Evolutionary conservation across 2,329 filamentous ascomycete species (phyloP).

Genomic region (Neopestalotiopsis sp.): DNA sequence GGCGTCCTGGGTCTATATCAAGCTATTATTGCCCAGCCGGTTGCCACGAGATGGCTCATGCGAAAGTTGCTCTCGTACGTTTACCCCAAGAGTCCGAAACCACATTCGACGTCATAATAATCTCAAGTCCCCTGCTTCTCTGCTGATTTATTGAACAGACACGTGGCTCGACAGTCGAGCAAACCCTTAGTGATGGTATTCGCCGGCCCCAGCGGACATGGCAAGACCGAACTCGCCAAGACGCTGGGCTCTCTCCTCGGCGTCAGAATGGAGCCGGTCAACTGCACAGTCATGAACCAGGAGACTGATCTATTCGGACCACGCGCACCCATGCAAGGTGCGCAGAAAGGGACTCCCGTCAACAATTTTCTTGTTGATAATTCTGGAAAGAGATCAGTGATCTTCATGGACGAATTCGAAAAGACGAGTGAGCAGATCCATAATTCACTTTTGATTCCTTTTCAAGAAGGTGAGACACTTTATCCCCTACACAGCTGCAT

Average conservation of each 20-base stretch:
- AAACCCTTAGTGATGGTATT: slow-evolving; percentile 47
- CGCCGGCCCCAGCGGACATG: slow-evolving; percentile 52
- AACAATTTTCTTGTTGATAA: slow-evolving; percentile 53
- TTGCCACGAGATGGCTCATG: slow-evolving; percentile 23
- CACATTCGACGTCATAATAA: slow-evolving; percentile 8
- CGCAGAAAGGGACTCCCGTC: slow-evolving; percentile 44
- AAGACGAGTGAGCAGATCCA: slow-evolving; percentile 48
- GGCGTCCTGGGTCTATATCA: slow-evolving; percentile 25
- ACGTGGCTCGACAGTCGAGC: slow-evolving; percentile 34
- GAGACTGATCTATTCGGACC: slow-evolving; percentile 51
- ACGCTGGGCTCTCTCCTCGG: slow-evolving; percentile 46
- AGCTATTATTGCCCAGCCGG: slow-evolving; percentile 26
- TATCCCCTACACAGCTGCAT: background rate
- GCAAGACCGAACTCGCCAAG: slow-evolving; percentile 54
- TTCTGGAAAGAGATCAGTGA: slow-evolving; percentile 42
- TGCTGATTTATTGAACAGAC: slow-evolving; percentile 24
- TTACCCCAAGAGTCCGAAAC: too few species aligned
- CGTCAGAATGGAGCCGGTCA: slow-evolving; percentile 41
- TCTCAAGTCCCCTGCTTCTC: background rate
- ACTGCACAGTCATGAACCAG: slow-evolving; percentile 43
- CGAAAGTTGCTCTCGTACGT: slow-evolving; percentile 25
- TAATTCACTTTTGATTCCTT: slow-evolving; percentile 48
- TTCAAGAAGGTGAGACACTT: slow-evolving; percentile 44
- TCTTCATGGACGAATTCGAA: slow-evolving; percentile 59
- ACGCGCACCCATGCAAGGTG: slow-evolving; percentile 37